phyloP scores from a whole-genome alignment of 176 grass and related monocot species.

The Oryza officinalis region DNA sequence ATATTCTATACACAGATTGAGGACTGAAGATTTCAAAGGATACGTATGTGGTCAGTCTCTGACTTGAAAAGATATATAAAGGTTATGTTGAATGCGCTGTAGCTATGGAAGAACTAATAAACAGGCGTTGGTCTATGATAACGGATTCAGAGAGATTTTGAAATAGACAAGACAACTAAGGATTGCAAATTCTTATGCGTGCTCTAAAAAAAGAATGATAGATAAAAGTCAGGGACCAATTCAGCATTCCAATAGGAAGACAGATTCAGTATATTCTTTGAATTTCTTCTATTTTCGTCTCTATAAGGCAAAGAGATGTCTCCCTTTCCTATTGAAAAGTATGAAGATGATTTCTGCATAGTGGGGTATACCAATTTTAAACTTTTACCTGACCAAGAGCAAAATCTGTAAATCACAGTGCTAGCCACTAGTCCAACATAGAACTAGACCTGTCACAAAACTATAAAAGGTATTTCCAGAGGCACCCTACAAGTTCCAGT shows the following conservation, averaged over 20 bases:
- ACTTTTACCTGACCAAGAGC: not conserved
- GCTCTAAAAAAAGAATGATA: not conserved
- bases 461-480: not conserved
- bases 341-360: not conserved
- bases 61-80: not conserved
- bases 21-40: not conserved
- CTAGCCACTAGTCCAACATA: not conserved
- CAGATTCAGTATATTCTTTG: not conserved
- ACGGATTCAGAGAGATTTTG: not conserved
- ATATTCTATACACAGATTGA: not conserved
- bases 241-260: not conserved
- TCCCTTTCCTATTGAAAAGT: no score
- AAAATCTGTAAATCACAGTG: not conserved
- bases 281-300: not conserved
- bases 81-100: not conserved
- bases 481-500: not conserved
- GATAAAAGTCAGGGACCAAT: not conserved
- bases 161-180: not conserved
- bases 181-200: not conserved
- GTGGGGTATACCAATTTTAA: not conserved
- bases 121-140: no score
- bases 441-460: not conserved
- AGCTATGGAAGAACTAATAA: not conserved
- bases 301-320: not conserved
- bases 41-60: not conserved